phyloP scores from a whole-genome alignment of 805 yeast genomes.

The Brettanomyces bruxellensis region DNA sequence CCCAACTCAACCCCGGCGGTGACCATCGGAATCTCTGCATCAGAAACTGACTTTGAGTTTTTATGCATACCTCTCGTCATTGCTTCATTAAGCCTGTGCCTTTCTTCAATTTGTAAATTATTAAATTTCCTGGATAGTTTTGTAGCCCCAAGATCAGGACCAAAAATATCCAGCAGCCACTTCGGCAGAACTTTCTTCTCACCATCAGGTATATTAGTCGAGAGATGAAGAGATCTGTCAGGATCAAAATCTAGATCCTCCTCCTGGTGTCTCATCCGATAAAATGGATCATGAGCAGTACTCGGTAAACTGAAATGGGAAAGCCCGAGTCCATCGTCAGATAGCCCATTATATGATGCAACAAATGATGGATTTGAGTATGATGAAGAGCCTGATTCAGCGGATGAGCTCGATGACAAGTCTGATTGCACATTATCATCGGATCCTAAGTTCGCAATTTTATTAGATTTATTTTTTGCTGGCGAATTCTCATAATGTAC shows the following conservation, averaged over 20 bases:
- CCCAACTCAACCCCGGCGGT: slow-evolving; percentile 78
- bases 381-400: too few species aligned
- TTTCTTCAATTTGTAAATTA: slow-evolving; percentile 60
- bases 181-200: slow-evolving; percentile 31
- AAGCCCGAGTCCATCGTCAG: slow-evolving; percentile 21
- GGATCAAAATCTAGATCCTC: slow-evolving; percentile 28
- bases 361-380: too few species aligned
- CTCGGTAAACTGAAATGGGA: slow-evolving; percentile 50
- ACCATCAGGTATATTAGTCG: slow-evolving; percentile 12
- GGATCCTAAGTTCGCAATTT: too few species aligned
- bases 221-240: slow-evolving; percentile 20
- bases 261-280: slow-evolving; percentile 45
- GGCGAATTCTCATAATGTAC: too few species aligned
- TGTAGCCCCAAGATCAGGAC: slow-evolving; percentile 28
- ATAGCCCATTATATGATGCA: too few species aligned
- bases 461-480: too few species aligned
- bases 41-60: slow-evolving; percentile 2
- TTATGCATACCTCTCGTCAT: slow-evolving; percentile 18
- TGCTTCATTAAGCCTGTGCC: slow-evolving; percentile 48
- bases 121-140: slow-evolving; percentile 46
- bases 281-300: slow-evolving; percentile 31
- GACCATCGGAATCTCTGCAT: slow-evolving; percentile 33
- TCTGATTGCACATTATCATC: too few species aligned
- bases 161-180: slow-evolving; percentile 41
- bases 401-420: too few species aligned